A percentile compares a stretch with the other conserved stretches of the same genome.
phyloP scores from a whole-genome alignment of 768 basidiomycete genomes.

The Tricholomella constricta region DNA sequence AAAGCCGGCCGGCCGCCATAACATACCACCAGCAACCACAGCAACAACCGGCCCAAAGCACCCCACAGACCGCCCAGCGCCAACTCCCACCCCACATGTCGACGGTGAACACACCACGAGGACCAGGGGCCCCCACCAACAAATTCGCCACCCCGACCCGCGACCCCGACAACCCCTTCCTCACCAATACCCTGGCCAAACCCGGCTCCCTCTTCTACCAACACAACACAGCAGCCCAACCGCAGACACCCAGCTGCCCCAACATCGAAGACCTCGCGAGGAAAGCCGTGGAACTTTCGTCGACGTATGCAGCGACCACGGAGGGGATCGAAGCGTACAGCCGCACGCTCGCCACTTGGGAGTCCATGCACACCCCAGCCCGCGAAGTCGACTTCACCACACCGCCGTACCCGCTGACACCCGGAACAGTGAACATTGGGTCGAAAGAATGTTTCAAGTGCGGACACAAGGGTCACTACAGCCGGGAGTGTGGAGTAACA shows the following conservation, averaged over 20 bases:
- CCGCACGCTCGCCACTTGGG: neutral
- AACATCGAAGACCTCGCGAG: neutral
- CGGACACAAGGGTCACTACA: neutral
- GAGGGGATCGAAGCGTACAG: neutral
- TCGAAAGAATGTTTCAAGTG: constrained; percentile 1
- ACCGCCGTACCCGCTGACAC: neutral
- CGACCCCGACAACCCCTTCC: neutral
- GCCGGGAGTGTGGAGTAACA: neutral
- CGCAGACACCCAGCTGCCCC: neutral
- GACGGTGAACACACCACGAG: neutral
- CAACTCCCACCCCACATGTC: neutral
- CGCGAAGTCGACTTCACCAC: neutral
- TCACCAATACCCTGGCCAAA: neutral
- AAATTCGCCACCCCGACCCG: neutral
- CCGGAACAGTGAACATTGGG: neutral
- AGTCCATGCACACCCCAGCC: neutral
- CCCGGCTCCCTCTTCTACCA: neutral
- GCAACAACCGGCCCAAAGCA: neutral
- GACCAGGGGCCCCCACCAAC: neutral
- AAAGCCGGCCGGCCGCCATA: neutral
- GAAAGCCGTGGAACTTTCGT: neutral
- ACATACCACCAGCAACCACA: neutral
- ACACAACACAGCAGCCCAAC: neutral
- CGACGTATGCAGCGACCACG: neutral
- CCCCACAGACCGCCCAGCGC: neutral